phyloP scores from a whole-genome alignment of 768 basidiomycete genomes.

The Lentinula boryana region DNA sequence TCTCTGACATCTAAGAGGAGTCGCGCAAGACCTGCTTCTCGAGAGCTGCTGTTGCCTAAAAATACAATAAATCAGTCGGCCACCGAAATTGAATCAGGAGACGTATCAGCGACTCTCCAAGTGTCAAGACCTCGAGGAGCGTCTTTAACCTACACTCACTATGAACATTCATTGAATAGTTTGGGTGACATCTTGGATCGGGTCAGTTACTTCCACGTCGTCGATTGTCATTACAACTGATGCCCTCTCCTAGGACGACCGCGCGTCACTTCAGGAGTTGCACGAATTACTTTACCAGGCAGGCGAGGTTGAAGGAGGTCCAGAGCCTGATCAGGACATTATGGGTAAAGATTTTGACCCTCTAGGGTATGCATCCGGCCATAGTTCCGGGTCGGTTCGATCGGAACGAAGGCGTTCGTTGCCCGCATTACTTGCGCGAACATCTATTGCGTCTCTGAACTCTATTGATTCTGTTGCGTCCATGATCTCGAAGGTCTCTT shows the following conservation, averaged over 20 bases:
- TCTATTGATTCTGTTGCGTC: background rate
- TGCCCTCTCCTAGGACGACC: slow-evolving; percentile 55
- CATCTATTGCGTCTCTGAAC: slow-evolving; percentile 42
- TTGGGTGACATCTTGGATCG: slow-evolving; percentile 73
- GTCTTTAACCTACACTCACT: slow-evolving; percentile 65
- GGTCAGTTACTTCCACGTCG: slow-evolving; percentile 33
- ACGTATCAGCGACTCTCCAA: background rate
- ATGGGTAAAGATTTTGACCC: slow-evolving; percentile 6
- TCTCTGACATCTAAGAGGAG: background rate
- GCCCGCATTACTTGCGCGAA: slow-evolving; percentile 67
- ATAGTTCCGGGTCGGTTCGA: slow-evolving; percentile 35
- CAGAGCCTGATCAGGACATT: background rate
- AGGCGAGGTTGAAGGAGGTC: slow-evolving; percentile 15
- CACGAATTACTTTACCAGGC: slow-evolving; percentile 56
- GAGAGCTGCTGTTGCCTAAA: background rate
- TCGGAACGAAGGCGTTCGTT: slow-evolving; percentile 68
- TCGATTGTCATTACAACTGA: background rate
- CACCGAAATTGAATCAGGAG: background rate
- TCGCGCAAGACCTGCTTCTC: background rate
- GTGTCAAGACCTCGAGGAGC: slow-evolving; percentile 12
- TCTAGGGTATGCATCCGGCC: background rate
- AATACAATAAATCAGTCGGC: background rate
- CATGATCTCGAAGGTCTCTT: background rate
- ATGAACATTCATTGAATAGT: slow-evolving; percentile 78
- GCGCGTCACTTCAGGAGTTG: slow-evolving; percentile 65